Evolutionary conservation across 179 eudicot genomes (phyloP), one percentile per base, ranked within the genome.

Genomic region (Corrigiola litoralis): DNA sequence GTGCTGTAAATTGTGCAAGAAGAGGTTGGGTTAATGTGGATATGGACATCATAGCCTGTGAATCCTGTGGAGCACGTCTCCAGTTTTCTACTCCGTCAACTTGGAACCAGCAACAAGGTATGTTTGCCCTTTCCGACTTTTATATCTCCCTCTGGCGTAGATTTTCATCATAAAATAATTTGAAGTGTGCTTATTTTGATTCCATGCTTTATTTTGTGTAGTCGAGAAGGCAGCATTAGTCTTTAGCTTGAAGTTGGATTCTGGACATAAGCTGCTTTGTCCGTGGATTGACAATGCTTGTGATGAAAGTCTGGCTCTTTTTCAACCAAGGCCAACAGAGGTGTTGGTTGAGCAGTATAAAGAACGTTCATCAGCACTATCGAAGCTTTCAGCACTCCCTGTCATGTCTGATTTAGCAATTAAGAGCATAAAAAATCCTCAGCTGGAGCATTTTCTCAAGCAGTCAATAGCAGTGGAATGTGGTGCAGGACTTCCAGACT

Each of bases 21-120:
- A 86, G 95, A 80, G 99, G 99, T 63, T 94, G 99, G 99, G 64
- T 90, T 58, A 94, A 90, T 74, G 82, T 87, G 41, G 99, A 90
- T 71, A 66, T 78, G 68, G 99, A 90, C 61, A 91, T 85, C 57
- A 80, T 94, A 71, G 91, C 91, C 16, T 94, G 99, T 75, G 88
- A 86, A 73, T 64, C 83, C 33, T 94, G 99, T 72, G 88, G 85
- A 29, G 75, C 97, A 12, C 97, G 96, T 49, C 81, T 90, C 58
- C 82, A 86, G 69, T 88, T 90, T 70, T 79, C 95, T 69, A 88
- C 92, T 63, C 97, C 97, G 46, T 72, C 91, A 61, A 75, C 91
- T 70, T 90, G 97, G 97, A 57, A 75, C 66, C 84, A 74, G 32
- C 83, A 88, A 66, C 97, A 94, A 87, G 92, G 99, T 69, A 80